Conservation (phyloP, 2,329 filamentous ascomycete species). For the Colletotrichum cereale region DNA sequence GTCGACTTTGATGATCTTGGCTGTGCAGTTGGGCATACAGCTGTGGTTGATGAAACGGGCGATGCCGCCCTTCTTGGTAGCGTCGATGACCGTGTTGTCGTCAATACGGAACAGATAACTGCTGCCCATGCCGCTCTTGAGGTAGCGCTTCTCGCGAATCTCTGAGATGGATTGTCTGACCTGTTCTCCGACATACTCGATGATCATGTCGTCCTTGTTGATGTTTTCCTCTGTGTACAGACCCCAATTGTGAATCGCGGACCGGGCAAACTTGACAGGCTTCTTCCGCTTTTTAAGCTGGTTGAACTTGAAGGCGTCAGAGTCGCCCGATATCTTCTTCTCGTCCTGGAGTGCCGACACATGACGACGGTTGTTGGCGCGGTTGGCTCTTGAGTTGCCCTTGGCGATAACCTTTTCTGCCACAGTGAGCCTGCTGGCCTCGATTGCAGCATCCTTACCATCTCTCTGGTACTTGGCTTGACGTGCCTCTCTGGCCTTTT, state of each 20-base stretch:
- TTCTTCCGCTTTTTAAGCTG: slow-evolving; percentile 99
- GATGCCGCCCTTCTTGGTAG: slow-evolving; percentile 98
- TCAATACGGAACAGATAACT: slow-evolving; percentile 99
- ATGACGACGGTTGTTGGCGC: slow-evolving; percentile 94
- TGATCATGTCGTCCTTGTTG: slow-evolving; percentile 98
- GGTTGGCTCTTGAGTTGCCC: slow-evolving; percentile 91
- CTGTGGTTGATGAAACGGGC: slow-evolving; percentile 99
- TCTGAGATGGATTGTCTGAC: slow-evolving; percentile 98
- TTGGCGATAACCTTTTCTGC: slow-evolving; percentile 86
- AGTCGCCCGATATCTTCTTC: slow-evolving; percentile 87
- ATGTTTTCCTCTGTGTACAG: slow-evolving; percentile 98
- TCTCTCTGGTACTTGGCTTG: slow-evolving; percentile 79
- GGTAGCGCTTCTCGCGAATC: slow-evolving; percentile 89
- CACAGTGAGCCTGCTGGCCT: slow-evolving; percentile 76
- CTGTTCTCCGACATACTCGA: slow-evolving; percentile 98
- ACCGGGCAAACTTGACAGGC: slow-evolving; percentile 96
- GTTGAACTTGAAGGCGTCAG: slow-evolving; percentile 96
- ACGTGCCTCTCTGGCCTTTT: slow-evolving; percentile 91
- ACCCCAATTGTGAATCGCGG: slow-evolving; percentile 99
- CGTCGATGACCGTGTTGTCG: slow-evolving; percentile 96
- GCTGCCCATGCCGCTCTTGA: slow-evolving; percentile 96
- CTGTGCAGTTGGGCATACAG: slow-evolving; percentile 98
- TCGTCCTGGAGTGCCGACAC: slow-evolving; percentile 96
- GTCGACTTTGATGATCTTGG: slow-evolving; percentile 99
- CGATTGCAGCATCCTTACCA: slow-evolving; percentile 77